Conservation (phyloP, 139 green algal species). For the Chlorella sp. region DNA sequence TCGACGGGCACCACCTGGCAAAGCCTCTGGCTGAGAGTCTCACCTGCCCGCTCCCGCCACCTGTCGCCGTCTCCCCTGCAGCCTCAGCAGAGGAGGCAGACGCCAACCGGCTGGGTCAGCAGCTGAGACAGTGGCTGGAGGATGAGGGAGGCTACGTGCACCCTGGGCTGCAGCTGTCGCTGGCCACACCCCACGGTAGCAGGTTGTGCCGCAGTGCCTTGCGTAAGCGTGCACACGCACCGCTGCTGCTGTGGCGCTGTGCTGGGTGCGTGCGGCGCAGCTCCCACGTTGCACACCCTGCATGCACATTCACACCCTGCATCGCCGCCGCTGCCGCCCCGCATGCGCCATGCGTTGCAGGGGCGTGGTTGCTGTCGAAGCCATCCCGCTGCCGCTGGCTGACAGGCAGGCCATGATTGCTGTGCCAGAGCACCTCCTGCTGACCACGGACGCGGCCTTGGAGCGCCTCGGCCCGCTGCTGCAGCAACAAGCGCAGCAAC, state of each 20-base stretch:
- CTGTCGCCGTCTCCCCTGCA: neutral
- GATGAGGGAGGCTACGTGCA: neutral
- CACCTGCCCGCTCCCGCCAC: too few species aligned
- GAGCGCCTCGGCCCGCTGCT: neutral
- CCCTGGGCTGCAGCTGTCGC: conserved; percentile 3
- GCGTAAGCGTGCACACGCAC: too few species aligned
- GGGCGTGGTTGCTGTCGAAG: neutral
- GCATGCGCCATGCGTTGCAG: neutral
- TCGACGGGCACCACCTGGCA: too few species aligned
- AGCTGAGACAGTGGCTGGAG: conserved; percentile 12
- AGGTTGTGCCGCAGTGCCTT: neutral
- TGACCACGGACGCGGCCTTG: neutral
- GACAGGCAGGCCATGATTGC: neutral
- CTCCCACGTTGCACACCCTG: neutral
- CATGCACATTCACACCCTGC: neutral
- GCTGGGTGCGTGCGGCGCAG: neutral
- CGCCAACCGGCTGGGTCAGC: neutral
- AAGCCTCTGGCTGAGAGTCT: too few species aligned
- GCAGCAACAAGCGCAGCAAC: neutral
- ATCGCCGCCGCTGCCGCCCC: neutral
- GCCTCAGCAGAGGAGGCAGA: neutral
- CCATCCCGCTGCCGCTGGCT: neutral
- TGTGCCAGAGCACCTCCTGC: conserved; percentile 14
- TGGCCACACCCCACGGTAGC: neutral
- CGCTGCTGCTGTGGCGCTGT: neutral